Evolutionary conservation across 768 basidiomycete genomes (phyloP).

Genomic region (Phylloporus scabripes): DNA sequence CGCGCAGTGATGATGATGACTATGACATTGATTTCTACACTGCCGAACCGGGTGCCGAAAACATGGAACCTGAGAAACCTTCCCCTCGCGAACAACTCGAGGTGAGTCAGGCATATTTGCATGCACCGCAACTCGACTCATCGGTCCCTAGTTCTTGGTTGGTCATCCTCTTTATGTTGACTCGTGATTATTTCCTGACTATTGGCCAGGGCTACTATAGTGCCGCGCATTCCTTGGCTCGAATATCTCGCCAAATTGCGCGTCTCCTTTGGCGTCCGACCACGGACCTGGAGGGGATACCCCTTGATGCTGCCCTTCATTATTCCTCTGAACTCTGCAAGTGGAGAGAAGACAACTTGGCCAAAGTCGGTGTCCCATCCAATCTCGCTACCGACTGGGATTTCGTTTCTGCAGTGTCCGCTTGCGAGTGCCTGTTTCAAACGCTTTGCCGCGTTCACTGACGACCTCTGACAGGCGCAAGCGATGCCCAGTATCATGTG

Average conservation of each 20-base stretch:
- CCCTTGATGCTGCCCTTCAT: constrained; percentile 53
- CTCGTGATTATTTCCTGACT: constrained; percentile 7
- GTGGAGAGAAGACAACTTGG: constrained; percentile 76
- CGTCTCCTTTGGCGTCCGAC: constrained; percentile 75
- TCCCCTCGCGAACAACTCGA: constrained; percentile 77
- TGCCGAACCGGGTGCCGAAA: constrained; percentile 54
- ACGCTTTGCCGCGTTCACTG: neutral
- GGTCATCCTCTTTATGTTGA: constrained; percentile 22
- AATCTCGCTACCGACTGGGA: constrained; percentile 87
- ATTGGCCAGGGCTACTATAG: constrained; percentile 68
- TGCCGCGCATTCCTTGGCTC: constrained; percentile 78
- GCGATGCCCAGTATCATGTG: constrained; percentile 85
- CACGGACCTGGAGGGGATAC: constrained; percentile 72
- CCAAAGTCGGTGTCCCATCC: constrained; percentile 77
- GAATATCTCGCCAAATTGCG: constrained; percentile 77
- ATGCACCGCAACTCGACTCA: constrained; percentile 6
- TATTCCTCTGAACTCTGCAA: constrained; percentile 54
- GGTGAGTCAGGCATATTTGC: constrained; percentile 36
- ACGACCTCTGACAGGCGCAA: constrained; percentile 47
- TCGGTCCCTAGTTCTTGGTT: constrained; percentile 56
- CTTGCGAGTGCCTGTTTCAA: constrained; percentile 37
- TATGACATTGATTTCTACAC: constrained; percentile 89
- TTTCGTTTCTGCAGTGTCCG: constrained; percentile 71
- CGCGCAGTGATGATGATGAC: constrained; percentile 68
- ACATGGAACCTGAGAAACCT: constrained; percentile 44